Evolutionary conservation across 148 eudicot species (phyloP).

Genomic region (Agrostemma githago): DNA sequence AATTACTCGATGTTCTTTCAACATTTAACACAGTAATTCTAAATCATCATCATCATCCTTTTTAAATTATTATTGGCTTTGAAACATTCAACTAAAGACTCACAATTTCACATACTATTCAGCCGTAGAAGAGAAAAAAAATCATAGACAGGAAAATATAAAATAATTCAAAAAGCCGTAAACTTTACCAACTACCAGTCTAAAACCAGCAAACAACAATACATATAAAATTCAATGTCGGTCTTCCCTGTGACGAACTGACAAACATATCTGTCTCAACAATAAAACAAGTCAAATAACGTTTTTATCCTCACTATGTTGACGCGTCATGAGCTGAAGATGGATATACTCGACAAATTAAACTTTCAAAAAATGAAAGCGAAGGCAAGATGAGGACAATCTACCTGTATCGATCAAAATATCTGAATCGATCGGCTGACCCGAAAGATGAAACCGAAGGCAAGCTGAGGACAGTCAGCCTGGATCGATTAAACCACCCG

Average conservation of each 20-base stretch:
- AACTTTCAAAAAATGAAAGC: too few relatives aligned
- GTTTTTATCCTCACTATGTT: too few relatives aligned
- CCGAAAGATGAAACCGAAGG: too few relatives aligned
- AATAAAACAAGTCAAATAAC: too few relatives aligned
- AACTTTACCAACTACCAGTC: neutral
- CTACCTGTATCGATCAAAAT: too few relatives aligned
- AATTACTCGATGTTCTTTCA: neutral
- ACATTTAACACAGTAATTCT: neutral
- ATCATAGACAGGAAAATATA: neutral
- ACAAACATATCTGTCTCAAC: neutral
- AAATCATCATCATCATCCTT: neutral
- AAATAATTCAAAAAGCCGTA: conserved; percentile 10
- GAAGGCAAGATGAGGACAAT: too few relatives aligned
- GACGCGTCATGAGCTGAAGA: too few relatives aligned
- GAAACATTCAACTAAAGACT: neutral
- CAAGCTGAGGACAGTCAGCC: too few relatives aligned
- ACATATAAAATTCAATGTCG: neutral
- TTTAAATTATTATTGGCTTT: neutral
- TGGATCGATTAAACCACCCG: too few relatives aligned
- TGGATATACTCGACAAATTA: too few relatives aligned
- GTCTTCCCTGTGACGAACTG: neutral
- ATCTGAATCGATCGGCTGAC: too few relatives aligned
- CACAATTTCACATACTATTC: neutral
- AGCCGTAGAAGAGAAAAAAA: neutral
- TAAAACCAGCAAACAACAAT: conserved; percentile 1